Evolutionary conservation across 2,329 filamentous ascomycete species (phyloP), one percentile per base, ranked within the genome.

Genomic region (Thelonectria olida): DNA sequence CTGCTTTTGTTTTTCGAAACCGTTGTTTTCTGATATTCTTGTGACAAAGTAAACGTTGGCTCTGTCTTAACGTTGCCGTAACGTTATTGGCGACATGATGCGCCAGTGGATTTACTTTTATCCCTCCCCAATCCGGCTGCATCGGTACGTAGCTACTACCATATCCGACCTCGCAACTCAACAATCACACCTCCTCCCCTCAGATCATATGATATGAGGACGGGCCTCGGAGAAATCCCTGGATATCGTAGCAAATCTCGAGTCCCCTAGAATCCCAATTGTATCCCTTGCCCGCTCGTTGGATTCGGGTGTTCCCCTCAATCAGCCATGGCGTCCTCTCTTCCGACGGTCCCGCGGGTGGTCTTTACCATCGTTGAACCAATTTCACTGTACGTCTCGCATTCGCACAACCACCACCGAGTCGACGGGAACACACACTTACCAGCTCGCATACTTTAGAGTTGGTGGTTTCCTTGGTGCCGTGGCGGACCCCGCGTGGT

Each of bases 291-390:
- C 31, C 31, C 31, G 9, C 28, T 50, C 31, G 20, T 12, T 42
- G 10, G 15, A 36, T 19, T 34, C 15, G 41, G 17, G 15, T 25
- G 9, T 41, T 13, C 28, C 27, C 28, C 19, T 36, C 15, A 28
- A 28, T 49, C 28, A 44, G 67, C 45, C 48, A 90, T 90, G 88
- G 80, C 87, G 10, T 82, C 88, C 25, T 83, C 85, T 63, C 81
- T 92, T 20, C 89, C 90, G 2, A 72, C 81, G 3, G 81, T 91
- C 70, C 90, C 90, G 12, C 83, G 88, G 61, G 74, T 90, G 48
- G 79, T 91, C 49, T 91, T 92, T 66, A 90, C 88, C 27, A 74
- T 91, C 54, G 72, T 91, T 41, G 90, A 92, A 75, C 90, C 90
- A 28, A 79, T 91, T 61, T 89, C 88, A 19, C 81, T 91, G 88